Conservation (phyloP, 257 asterid genomes). For the Nicotiana obtusifolia region DNA sequence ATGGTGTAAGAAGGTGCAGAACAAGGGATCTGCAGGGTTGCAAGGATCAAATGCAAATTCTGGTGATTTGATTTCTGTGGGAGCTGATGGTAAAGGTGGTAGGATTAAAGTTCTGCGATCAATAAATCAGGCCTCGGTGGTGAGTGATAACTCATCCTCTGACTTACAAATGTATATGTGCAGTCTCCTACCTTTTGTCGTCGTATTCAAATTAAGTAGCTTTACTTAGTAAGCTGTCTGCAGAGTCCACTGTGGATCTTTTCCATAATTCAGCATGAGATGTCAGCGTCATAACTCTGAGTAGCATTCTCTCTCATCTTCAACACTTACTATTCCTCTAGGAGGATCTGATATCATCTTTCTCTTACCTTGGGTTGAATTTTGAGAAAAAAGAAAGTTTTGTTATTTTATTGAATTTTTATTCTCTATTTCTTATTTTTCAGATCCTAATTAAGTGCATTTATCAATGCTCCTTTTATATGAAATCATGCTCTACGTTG, state of each 20-base stretch:
- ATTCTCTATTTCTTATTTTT: background rate
- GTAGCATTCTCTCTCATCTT: background rate
- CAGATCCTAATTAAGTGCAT: background rate
- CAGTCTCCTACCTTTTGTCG: background rate
- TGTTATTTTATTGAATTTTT: background rate
- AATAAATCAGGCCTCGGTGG: slow-evolving; percentile 53
- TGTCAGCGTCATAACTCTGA: background rate
- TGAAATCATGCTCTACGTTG: background rate
- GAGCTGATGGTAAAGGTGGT: slow-evolving; percentile 99
- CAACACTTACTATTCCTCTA: background rate
- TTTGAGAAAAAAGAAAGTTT: background rate
- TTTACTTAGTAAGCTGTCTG: background rate
- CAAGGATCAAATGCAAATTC: slow-evolving; percentile 35
- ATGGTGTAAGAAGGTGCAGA: slow-evolving; percentile 76
- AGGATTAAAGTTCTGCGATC: slow-evolving; percentile 68
- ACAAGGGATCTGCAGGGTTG: slow-evolving; percentile 30
- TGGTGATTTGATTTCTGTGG: slow-evolving; percentile 73
- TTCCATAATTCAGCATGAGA: background rate
- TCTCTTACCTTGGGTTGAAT: background rate
- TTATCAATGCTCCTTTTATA: background rate
- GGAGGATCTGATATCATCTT: background rate
- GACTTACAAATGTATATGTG: background rate
- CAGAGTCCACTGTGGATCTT: background rate
- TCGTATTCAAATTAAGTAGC: background rate
- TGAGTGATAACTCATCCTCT: slow-evolving; percentile 19